Conservation (phyloP, 768 basidiomycete species). For the Suillus bovinus region DNA sequence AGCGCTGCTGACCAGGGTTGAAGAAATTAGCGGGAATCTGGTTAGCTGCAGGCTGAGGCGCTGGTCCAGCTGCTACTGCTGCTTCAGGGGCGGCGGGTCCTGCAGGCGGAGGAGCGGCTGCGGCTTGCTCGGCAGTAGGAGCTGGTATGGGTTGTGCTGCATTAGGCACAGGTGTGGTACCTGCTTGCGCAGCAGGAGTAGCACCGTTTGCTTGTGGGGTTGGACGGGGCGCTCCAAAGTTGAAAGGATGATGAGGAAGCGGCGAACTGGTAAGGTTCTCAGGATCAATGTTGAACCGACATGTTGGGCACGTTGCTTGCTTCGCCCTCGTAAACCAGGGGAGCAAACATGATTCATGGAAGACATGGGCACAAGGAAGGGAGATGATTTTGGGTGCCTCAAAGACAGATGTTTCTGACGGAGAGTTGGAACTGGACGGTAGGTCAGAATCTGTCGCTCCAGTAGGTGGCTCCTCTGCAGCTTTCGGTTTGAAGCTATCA, state of each 20-base stretch:
- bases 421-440: conserved; percentile 10
- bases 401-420: conserved; percentile 10
- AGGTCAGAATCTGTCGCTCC: conserved; percentile 13
- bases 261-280: conserved; percentile 60
- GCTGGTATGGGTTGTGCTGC: background rate
- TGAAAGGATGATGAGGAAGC: conserved; percentile 19
- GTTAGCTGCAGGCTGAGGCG: conserved; percentile 7
- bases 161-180: conserved; percentile 8
- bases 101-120: conserved; percentile 4
- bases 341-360: conserved; percentile 74
- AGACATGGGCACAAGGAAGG: conserved; percentile 80
- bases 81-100: conserved; percentile 7
- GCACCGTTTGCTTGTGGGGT: conserved; percentile 14
- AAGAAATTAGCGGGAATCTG: conserved; percentile 11
- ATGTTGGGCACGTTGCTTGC: conserved; percentile 83
- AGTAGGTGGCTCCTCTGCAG: conserved; percentile 11
- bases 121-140: background rate
- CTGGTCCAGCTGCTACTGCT: conserved; percentile 6
- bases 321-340: conserved; percentile 82
- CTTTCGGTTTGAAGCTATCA: conserved; percentile 30
- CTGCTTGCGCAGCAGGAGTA: conserved; percentile 12
- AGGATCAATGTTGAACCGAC: conserved; percentile 82
- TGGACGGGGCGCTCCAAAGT: conserved; percentile 13
- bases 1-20: conserved; percentile 13
- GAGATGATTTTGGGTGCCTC: conserved; percentile 53